Conservation (phyloP, 768 basidiomycete species). For the Tulasnella sp. region DNA sequence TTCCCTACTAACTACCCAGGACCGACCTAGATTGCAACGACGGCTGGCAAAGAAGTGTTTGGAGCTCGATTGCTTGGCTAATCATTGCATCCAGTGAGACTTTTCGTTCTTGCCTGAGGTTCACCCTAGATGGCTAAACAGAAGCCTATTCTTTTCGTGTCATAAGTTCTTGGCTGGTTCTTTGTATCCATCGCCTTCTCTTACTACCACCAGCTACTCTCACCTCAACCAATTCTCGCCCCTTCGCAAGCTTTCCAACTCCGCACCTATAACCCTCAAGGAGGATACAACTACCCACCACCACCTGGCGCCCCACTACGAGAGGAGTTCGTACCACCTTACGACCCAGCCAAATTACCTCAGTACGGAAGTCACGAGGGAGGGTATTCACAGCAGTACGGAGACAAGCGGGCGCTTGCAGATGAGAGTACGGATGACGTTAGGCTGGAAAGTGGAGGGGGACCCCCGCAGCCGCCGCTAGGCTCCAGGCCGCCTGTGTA, state of each 20-base stretch:
- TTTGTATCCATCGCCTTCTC: constrained; percentile 69
- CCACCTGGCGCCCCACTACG: constrained; percentile 41
- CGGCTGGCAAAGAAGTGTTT: constrained; percentile 66
- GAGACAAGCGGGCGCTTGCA: neutral
- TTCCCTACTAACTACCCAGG: constrained; percentile 46
- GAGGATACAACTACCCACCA: constrained; percentile 46
- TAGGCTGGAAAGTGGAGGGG: neutral
- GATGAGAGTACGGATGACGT: constrained; percentile 13
- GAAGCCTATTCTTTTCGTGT: neutral
- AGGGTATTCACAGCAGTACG: constrained; percentile 42
- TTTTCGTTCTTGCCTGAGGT: neutral
- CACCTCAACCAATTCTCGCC: constrained; percentile 56
- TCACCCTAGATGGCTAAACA: neutral
- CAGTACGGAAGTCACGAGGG: constrained; percentile 40
- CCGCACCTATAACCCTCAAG: constrained; percentile 26
- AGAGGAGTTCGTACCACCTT: constrained; percentile 59
- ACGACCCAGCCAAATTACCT: constrained; percentile 43
- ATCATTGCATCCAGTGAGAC: constrained; percentile 61
- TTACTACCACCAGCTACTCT: constrained; percentile 74
- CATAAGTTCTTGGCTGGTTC: constrained; percentile 58
- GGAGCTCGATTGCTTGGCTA: constrained; percentile 67
- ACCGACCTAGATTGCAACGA: constrained; percentile 58
- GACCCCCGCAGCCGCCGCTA: neutral
- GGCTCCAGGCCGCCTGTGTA: neutral
- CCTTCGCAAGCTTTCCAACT: constrained; percentile 36